These are phyloP conservation scores for Tylopilus subfusipes DNA, from an alignment of 768 basidiomycete species.

Conservation along the genomic window DNA sequence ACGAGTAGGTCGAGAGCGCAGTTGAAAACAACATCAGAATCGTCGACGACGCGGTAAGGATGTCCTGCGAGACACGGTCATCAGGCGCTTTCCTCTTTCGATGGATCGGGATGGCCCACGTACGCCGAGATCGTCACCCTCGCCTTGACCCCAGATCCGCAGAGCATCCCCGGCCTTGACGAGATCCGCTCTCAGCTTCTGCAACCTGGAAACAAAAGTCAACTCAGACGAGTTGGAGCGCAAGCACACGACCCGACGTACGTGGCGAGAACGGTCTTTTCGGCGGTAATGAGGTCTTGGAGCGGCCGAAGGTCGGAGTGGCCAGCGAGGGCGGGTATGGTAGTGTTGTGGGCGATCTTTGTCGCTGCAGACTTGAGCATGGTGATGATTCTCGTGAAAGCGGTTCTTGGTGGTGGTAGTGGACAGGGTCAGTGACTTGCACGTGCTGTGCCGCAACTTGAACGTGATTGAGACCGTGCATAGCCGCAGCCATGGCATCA, in stretches of 20 bases:
- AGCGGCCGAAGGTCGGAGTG: constrained; percentile 79
- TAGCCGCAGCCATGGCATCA: not conserved
- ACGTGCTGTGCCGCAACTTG: not conserved
- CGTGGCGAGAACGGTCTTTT: constrained; percentile 79
- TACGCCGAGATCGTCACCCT: constrained; percentile 81
- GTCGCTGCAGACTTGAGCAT: constrained; percentile 81
- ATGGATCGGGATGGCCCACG: constrained; percentile 20
- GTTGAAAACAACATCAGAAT: constrained; percentile 65
- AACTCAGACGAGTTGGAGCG: not conserved
- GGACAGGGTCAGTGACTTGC: constrained; percentile 6
- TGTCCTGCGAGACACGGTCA: constrained; percentile 49
- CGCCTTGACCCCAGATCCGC: constrained; percentile 68
- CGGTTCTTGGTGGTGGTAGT: not conserved
- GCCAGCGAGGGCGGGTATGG: constrained; percentile 63
- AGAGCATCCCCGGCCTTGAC: constrained; percentile 70
- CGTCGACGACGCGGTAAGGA: constrained; percentile 63
- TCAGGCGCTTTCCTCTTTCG: not conserved
- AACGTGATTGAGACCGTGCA: not conserved
- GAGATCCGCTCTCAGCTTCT: constrained; percentile 63
- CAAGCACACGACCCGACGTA: constrained; percentile 35
- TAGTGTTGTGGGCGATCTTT: constrained; percentile 87
- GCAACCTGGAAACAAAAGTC: constrained; percentile 41
- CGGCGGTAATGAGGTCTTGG: constrained; percentile 86
- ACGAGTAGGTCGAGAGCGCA: constrained; percentile 66
- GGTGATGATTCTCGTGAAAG: constrained; percentile 5